Conservation (phyloP, 768 basidiomycete species). For the Rhizopogon vesiculosus region DNA sequence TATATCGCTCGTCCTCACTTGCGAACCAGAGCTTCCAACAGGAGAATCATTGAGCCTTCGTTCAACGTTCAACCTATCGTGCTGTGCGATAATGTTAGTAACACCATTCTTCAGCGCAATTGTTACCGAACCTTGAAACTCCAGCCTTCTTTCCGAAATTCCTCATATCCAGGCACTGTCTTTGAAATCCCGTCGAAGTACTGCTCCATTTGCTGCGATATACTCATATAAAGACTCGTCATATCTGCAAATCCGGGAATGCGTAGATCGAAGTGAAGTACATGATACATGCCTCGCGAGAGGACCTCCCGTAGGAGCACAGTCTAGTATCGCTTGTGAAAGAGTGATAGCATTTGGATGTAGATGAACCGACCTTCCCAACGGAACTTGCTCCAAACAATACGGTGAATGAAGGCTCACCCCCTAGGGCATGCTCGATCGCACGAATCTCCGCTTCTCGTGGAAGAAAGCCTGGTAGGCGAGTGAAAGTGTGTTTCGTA, state of each 20-base stretch:
- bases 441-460: conserved; percentile 62
- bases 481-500: conserved; percentile 73
- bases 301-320: conserved; percentile 76
- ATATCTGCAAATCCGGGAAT: conserved; percentile 84
- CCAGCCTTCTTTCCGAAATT: conserved; percentile 72
- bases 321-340: conserved; percentile 40
- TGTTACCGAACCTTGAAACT: conserved; percentile 62
- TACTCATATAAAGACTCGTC: conserved; percentile 67
- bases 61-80: conserved; percentile 73
- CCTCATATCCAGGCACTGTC: conserved; percentile 57
- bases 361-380: conserved; percentile 54
- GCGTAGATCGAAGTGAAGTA: conserved; percentile 79
- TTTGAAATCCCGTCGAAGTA: conserved; percentile 67
- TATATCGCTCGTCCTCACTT: conserved; percentile 72
- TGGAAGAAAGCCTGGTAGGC: conserved; percentile 69
- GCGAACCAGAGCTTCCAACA: conserved; percentile 36
- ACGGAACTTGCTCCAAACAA: conserved; percentile 78
- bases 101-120: not conserved
- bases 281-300: conserved; percentile 62
- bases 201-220: conserved; percentile 77
- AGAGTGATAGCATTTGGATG: not conserved
- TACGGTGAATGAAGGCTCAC: conserved; percentile 75
- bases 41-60: conserved; percentile 48
- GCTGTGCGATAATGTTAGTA: conserved; percentile 42
- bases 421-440: conserved; percentile 58